Conservation (phyloP, 768 basidiomycete species). For the Symmetrospora coprosmae region DNA sequence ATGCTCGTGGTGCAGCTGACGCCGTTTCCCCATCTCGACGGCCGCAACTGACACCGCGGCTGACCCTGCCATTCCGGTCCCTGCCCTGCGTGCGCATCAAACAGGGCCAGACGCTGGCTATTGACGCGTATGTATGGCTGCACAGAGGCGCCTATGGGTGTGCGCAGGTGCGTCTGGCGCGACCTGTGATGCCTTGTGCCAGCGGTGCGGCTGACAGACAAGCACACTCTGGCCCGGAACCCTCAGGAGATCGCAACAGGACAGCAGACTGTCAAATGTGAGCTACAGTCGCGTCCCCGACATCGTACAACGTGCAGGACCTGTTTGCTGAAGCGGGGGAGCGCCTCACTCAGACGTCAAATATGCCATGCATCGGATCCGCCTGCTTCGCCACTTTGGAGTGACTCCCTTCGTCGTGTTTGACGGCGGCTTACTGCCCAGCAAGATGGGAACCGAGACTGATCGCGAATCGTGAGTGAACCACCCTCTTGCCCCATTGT, state of each 20-base stretch:
- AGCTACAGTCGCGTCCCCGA: neutral
- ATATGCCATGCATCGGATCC: constrained; percentile 83
- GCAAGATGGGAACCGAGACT: constrained; percentile 77
- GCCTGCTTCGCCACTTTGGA: constrained; percentile 66
- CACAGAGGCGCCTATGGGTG: constrained; percentile 76
- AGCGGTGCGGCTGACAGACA: neutral
- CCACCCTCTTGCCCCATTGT: neutral
- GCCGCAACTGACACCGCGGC: too few species aligned
- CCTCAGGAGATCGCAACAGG: constrained; percentile 80
- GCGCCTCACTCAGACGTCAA: constrained; percentile 85
- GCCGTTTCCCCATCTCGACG: neutral
- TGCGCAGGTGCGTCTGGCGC: neutral
- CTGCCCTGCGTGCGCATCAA: too few species aligned
- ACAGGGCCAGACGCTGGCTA: constrained; percentile 46
- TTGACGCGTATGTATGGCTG: constrained; percentile 92
- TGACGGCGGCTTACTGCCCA: constrained; percentile 87
- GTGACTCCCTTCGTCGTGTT: constrained; percentile 87
- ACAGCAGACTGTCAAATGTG: constrained; percentile 61
- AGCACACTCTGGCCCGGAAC: constrained; percentile 19
- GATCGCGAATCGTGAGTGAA: constrained; percentile 48
- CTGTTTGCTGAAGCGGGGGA: too few species aligned
- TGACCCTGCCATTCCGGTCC: too few species aligned
- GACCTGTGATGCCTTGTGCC: neutral
- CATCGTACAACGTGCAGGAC: too few species aligned
- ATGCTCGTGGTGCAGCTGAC: constrained; percentile 21